Evolutionary conservation across 768 basidiomycete genomes (phyloP).

Genomic region (Serpula lacrymans): DNA sequence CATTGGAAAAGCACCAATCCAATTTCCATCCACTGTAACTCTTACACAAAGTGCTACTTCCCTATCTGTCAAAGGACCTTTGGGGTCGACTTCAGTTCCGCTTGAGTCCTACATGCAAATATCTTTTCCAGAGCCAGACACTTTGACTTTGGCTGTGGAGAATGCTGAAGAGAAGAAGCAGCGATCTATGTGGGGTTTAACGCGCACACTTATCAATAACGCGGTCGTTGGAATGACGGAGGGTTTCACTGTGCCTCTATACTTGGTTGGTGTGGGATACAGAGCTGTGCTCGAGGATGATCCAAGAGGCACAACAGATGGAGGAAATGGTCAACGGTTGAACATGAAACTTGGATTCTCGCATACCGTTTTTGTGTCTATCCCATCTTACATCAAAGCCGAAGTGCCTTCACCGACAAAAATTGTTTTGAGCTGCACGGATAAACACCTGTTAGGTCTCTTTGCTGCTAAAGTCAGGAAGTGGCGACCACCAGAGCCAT

Average conservation of each 20-base stretch:
- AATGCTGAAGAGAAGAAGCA: constrained; percentile 71
- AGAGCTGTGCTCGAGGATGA: constrained; percentile 83
- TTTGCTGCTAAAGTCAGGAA: constrained; percentile 85
- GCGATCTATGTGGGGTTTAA: constrained; percentile 93
- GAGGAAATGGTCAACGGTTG: constrained; percentile 62
- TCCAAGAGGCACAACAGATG: constrained; percentile 56
- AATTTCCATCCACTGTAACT: constrained; percentile 46
- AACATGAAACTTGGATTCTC: constrained; percentile 94
- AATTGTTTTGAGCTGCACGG: constrained; percentile 76
- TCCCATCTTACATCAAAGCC: constrained; percentile 78
- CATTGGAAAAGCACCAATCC: constrained; percentile 59
- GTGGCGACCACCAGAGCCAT: constrained; percentile 91
- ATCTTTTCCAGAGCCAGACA: constrained; percentile 27
- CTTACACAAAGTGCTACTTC: constrained; percentile 33
- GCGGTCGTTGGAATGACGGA: constrained; percentile 87
- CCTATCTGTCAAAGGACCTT: constrained; percentile 56
- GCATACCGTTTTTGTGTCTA: constrained; percentile 78
- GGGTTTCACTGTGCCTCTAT: constrained; percentile 80
- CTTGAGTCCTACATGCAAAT: constrained; percentile 46
- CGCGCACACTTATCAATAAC: constrained; percentile 84
- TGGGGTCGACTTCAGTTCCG: constrained; percentile 47
- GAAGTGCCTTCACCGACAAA: constrained; percentile 82
- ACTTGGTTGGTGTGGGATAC: constrained; percentile 94
- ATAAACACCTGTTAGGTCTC: constrained; percentile 84
- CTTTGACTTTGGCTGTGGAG: constrained; percentile 41